Evolutionary conservation across 2,329 filamentous ascomycete genomes (phyloP).

Genomic region (Pseudogymnoascus sp.): DNA sequence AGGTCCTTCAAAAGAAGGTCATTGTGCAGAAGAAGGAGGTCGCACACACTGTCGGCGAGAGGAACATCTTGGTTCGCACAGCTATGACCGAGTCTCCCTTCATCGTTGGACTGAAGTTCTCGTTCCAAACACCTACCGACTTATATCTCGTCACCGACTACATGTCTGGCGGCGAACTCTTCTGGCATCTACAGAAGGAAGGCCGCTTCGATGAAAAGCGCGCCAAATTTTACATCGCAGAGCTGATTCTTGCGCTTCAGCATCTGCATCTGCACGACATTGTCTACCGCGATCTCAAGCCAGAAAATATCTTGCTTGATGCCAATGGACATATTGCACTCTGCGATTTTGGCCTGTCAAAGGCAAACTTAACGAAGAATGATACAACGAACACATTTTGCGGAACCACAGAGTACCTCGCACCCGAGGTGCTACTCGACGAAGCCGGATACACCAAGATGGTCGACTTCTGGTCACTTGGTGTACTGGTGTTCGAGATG

Average conservation of each 20-base stretch:
- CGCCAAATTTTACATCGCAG: constrained; percentile 98
- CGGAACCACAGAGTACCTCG: constrained; percentile 94
- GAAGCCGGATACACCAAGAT: constrained; percentile 99
- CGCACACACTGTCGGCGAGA: constrained; percentile 90
- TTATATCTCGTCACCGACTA: constrained; percentile 98
- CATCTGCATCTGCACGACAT: constrained; percentile 96
- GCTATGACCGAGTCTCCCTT: constrained; percentile 94
- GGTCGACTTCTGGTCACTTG: constrained; percentile 99
- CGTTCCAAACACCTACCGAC: constrained; percentile 94
- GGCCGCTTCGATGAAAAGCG: constrained; percentile 89
- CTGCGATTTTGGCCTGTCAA: constrained; percentile 95
- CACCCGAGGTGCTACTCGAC: constrained; percentile 88
- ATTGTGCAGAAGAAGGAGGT: constrained; percentile 99
- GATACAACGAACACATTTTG: constrained; percentile 99
- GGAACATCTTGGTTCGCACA: constrained; percentile 93
- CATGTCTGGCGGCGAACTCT: constrained; percentile 97
- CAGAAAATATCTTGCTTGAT: constrained; percentile 93
- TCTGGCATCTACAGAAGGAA: constrained; percentile 98
- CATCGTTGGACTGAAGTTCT: constrained; percentile 96
- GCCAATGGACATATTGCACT: constrained; percentile 96
- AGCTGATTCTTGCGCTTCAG: constrained; percentile 89
- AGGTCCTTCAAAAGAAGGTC: constrained; percentile 97
- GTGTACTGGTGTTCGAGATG: constrained; percentile 98
- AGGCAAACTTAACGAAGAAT: constrained; percentile 93
- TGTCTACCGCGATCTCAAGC: constrained; percentile 94